phyloP scores from a whole-genome alignment of 768 basidiomycete species.

The Hericium coralloides region DNA sequence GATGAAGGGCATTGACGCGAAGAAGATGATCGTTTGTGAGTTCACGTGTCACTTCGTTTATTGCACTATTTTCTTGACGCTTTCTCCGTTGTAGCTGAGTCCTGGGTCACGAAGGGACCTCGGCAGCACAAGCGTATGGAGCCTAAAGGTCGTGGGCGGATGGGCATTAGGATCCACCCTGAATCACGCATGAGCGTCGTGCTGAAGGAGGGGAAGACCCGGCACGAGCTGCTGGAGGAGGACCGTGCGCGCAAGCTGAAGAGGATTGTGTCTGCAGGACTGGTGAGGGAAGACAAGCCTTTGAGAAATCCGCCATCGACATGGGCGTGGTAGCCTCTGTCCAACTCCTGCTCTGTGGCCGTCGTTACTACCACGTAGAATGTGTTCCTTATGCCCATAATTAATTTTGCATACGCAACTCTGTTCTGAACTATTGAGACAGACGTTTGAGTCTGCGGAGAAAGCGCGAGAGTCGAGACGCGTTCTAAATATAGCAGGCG shows the following conservation, averaged over 20 bases:
- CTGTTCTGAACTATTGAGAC: not conserved
- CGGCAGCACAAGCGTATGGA: conserved; percentile 59
- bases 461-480: not conserved
- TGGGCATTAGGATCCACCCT: conserved; percentile 69
- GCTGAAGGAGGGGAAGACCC: conserved; percentile 73
- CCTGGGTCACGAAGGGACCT: conserved; percentile 88
- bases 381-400: not conserved
- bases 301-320: conserved; percentile 61
- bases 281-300: conserved; percentile 73
- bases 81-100: conserved; percentile 52
- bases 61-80: not conserved
- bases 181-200: conserved; percentile 69
- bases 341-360: too few relatives aligned
- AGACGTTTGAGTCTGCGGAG: not conserved
- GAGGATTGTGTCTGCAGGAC: conserved; percentile 71
- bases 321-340: conserved; percentile 65
- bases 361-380: not conserved
- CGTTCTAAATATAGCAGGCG: conserved; percentile 6
- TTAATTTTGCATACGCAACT: too few relatives aligned
- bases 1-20: conserved; percentile 62
- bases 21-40: conserved; percentile 77
- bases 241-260: conserved; percentile 60
- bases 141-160: conserved; percentile 74
- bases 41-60: conserved; percentile 12
- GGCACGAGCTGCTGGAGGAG: conserved; percentile 54